Conservation (phyloP, 495 filamentous ascomycete genomes). For the Aspergillus avenaceus region DNA sequence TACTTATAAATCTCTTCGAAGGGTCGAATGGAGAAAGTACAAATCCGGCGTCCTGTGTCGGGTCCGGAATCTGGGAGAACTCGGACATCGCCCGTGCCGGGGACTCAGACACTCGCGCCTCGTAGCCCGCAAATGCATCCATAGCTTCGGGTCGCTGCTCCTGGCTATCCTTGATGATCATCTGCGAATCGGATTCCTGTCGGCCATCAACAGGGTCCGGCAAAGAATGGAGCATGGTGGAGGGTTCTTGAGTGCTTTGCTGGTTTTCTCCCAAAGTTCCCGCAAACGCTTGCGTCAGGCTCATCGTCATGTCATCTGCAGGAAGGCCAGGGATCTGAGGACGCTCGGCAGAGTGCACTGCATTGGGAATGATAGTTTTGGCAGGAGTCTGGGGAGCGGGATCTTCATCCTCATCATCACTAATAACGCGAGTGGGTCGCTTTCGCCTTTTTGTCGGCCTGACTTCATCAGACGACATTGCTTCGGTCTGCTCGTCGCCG, state of each 20-base stretch:
- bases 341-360: slow-evolving; percentile 29
- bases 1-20: slow-evolving; percentile 55
- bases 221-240: slow-evolving; percentile 42
- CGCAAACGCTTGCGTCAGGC: slow-evolving; percentile 89
- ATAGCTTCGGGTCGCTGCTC: slow-evolving; percentile 25
- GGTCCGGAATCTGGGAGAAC: slow-evolving; percentile 61
- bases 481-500: slow-evolving; percentile 26
- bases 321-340: slow-evolving; percentile 53
- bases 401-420: slow-evolving; percentile 51
- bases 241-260: slow-evolving; percentile 29
- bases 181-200: slow-evolving; percentile 46
- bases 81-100: slow-evolving; percentile 50
- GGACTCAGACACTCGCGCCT: slow-evolving; percentile 38
- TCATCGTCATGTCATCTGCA: slow-evolving; percentile 55
- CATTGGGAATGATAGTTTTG: slow-evolving; percentile 19
- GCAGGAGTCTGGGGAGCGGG: slow-evolving; percentile 32
- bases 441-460: slow-evolving; percentile 30
- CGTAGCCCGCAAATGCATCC: slow-evolving; percentile 28
- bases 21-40: slow-evolving; percentile 52
- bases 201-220: slow-evolving; percentile 48
- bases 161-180: slow-evolving; percentile 66
- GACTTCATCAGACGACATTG: slow-evolving; percentile 22
- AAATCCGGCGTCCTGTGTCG: slow-evolving; percentile 85
- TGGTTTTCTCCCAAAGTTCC: slow-evolving; percentile 75
- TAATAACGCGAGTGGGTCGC: slow-evolving; percentile 38